phyloP scores from a whole-genome alignment of 805 yeast genomes.

The Kuraishia capsulata region DNA sequence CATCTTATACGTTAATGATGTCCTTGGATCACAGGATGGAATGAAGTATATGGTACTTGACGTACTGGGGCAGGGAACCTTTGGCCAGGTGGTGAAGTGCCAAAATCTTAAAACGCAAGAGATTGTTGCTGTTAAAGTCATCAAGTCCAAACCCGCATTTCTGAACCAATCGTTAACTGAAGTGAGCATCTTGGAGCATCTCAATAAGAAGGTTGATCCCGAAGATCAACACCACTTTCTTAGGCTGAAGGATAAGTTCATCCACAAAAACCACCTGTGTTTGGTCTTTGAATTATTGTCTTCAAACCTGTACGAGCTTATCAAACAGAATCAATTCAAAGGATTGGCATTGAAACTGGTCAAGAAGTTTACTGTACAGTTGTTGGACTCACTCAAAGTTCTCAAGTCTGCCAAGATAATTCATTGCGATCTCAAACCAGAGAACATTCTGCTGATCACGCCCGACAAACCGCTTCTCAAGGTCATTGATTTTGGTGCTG shows the following conservation, averaged over 20 bases:
- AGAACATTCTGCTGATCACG: conserved; percentile 73
- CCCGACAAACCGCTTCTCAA: conserved; percentile 82
- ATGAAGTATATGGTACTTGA: conserved; percentile 84
- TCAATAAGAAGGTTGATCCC: conserved; percentile 67
- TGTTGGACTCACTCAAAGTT: conserved; percentile 71
- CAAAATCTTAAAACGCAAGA: conserved; percentile 69
- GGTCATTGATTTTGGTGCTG: conserved; percentile 93
- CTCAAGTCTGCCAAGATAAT: conserved; percentile 78
- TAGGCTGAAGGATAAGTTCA: conserved; percentile 75
- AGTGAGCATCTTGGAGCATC: conserved; percentile 73
- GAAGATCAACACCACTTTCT: conserved; percentile 66
- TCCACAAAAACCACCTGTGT: conserved; percentile 89
- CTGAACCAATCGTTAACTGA: conserved; percentile 88
- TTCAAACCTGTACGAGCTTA: conserved; percentile 80
- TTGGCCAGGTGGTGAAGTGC: conserved; percentile 97
- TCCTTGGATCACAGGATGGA: conserved; percentile 78
- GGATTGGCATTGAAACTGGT: conserved; percentile 80
- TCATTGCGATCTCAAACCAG: conserved; percentile 97
- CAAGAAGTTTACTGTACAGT: conserved; percentile 67
- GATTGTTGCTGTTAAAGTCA: conserved; percentile 88
- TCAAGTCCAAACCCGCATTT: conserved; percentile 86
- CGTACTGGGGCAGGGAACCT: conserved; percentile 91
- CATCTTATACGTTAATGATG: conserved; percentile 88
- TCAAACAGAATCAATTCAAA: conserved; percentile 88
- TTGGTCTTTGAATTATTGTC: conserved; percentile 85